Evolutionary conservation across 75 land plant genomes (phyloP), one percentile per base, ranked within the genome.

Genomic region (Cupressus sempervirens): DNA sequence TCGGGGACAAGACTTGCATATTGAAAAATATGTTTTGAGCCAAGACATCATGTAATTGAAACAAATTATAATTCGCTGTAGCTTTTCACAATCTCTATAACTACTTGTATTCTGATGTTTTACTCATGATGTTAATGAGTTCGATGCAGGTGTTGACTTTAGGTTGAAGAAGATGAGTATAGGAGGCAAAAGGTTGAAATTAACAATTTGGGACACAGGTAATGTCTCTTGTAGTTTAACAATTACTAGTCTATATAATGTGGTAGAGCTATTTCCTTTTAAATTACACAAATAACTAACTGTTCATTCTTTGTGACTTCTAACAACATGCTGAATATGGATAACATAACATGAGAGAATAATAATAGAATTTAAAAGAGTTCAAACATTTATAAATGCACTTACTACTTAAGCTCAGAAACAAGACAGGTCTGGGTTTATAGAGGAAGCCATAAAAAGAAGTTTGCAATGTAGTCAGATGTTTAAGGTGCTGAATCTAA

Each of bases 171-270:
- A 65, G 81, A 88, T 96, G 38, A 91, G 89, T 26, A 86, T 93
- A 62, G 90, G 89, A 85, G 98, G 95, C 56, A 93, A 96, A 88
- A 93, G 86, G 83, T 83, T 96, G 82, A 94, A 96, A 85, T 93
- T 96, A 12, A 96, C 98, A 46, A 96, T 96, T 52, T 96, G 98
- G 98, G 98, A 96, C 81, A 96, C 98, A 3, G 96, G 96, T 93
- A 86, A 72, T 72, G 7, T 12, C 32, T 72, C 15, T 32, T 12
- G 0, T 30, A 72, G 35, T 32, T 72, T 14, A 30, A 72, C 32
- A 3, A 72, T 72, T 11, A 32, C 35, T 72, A 32, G 36, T 32
- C 74, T 30, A 72, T 72, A 72, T 26, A 62, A 62, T 62, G n/a
- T 62, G 0, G 9, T 62, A 62, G n/a, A 62, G 35, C 15, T 72